Evolutionary conservation across 179 eudicot species (phyloP).

Genomic region (Pouteria campechiana): DNA sequence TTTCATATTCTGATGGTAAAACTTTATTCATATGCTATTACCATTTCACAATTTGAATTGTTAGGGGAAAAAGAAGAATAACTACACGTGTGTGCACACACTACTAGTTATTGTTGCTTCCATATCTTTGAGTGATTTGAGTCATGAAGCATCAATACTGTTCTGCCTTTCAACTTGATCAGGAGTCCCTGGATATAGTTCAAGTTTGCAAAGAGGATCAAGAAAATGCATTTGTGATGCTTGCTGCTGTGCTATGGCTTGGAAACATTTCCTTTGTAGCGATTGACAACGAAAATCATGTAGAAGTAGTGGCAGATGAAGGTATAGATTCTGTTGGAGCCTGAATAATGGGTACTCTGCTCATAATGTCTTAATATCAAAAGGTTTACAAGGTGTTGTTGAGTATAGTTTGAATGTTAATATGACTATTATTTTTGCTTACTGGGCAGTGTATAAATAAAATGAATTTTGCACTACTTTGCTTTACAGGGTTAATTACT

Average conservation of each 20-base stretch:
- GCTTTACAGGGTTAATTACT: slow-evolving; percentile 49
- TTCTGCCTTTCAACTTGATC: slow-evolving; percentile 2
- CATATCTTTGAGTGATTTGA: too few species aligned
- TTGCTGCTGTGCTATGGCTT: slow-evolving; percentile 85
- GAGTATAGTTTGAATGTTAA: too few species aligned
- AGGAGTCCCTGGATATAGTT: slow-evolving; percentile 68
- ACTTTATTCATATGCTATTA: too few species aligned
- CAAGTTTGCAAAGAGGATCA: slow-evolving; percentile 51
- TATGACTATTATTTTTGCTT: too few species aligned
- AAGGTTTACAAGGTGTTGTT: too few species aligned
- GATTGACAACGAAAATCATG: slow-evolving; percentile 54
- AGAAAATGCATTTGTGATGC: slow-evolving; percentile 58
- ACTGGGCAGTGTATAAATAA: too few species aligned
- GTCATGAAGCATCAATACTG: too few species aligned
- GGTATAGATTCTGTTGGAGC: slow-evolving; percentile 49
- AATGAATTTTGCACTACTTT: too few species aligned
- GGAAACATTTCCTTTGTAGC: slow-evolving; percentile 79
- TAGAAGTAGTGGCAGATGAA: slow-evolving; percentile 69
- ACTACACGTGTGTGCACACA: too few species aligned
- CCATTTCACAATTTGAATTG: neutral
- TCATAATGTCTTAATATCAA: too few species aligned
- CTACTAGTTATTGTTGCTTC: too few species aligned
- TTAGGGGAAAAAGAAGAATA: slow-evolving; percentile 2
- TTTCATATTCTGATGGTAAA: slow-evolving; percentile 69
- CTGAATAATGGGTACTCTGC: too few species aligned